Evolutionary conservation across 192 early-diverging fungal genomes (phyloP), one percentile per base, ranked within the genome.

Genomic region (Chytriomyces confervae): DNA sequence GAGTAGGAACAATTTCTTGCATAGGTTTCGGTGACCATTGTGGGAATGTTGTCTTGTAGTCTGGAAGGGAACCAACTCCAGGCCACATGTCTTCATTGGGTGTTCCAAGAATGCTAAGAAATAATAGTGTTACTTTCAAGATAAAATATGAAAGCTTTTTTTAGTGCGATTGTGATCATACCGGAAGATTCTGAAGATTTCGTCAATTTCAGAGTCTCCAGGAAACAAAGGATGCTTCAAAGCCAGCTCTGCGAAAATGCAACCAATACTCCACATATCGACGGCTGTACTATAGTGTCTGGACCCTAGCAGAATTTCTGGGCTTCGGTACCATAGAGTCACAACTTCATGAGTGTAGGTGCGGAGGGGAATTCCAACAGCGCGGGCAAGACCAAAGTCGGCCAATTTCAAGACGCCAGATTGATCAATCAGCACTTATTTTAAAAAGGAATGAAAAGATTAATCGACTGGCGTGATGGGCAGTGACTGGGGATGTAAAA

Each of bases 221-320:
- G 96, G 94, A 70, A 98, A 98, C 50, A 98, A 80, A 2, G 98
- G 94, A n/a, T 80, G 81, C 47, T 91, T 85, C 49, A 83, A 81
- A 45, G 89, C 86, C 95, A 99, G 94, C 85, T 99, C 97, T 43
- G 95, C 95, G 89, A 99, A 93, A 76, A 99, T 97, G 80, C 97
- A 98, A 2, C 95, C 97, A 63, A 96, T 91, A 66, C 92, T 93
- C 97, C 97, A 99, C 87, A 99, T 97, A 83, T 99, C 98, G 49
- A 99, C 92, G 8, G 91, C 93, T 10, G 93, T 95, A 10, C 94
- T 94, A 83, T 99, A 99, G 72, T 93, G 91, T 50, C 89, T 90
- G 10, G 91, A 91, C 6, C 96, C 98, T 72, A 99, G 89, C 71
- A 99, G 84, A 69, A 98, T 95, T 86, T 99, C 97, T 7, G 97